Evolutionary conservation across 23 red algal genomes (phyloP), one percentile per base, ranked within the genome.

Genomic region (Rhodosorus marinus): DNA sequence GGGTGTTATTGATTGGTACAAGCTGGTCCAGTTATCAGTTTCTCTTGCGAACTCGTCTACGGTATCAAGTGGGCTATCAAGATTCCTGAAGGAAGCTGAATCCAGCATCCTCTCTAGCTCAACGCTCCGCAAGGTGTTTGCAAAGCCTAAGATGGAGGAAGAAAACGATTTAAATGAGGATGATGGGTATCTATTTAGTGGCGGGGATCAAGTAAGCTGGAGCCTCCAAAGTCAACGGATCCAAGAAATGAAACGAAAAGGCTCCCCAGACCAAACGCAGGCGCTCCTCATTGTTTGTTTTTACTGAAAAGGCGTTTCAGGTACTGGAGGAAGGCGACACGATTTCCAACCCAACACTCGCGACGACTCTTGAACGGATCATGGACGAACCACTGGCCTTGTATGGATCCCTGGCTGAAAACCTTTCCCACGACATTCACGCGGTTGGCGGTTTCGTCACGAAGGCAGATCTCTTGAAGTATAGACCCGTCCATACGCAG

Each of bases 241-340:
- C n/a, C n/a, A n/a, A n/a, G n/a, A n/a, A n/a, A n/a, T n/a, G n/a
- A n/a, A n/a, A n/a, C n/a, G n/a, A n/a, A n/a, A n/a, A n/a, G n/a
- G n/a, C n/a, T n/a, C n/a, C n/a, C n/a, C n/a, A n/a, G n/a, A n/a
- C n/a, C n/a, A n/a, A n/a, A n/a, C n/a, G n/a, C n/a, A n/a, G n/a
- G n/a, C n/a, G n/a, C n/a, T n/a, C n/a, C n/a, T n/a, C n/a, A n/a
- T n/a, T n/a, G n/a, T n/a, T n/a, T n/a, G n/a, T n/a, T n/a, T n/a
- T n/a, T n/a, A n/a, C n/a, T n/a, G n/a, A n/a, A n/a, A n/a, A n/a
- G n/a, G 17, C 38, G 17, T 43, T 11, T 43, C 38, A 42, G 17
- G 41, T 94, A 28, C 35, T 94, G 29, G 32, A 66, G 8, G 77
- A 49, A 34, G 74, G 74, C n/a, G 87, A 94, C 32, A 33, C 60